Evolutionary conservation across 2,329 filamentous ascomycete species (phyloP), one percentile per base, ranked within the genome.

Genomic region (Knufia petricola): DNA sequence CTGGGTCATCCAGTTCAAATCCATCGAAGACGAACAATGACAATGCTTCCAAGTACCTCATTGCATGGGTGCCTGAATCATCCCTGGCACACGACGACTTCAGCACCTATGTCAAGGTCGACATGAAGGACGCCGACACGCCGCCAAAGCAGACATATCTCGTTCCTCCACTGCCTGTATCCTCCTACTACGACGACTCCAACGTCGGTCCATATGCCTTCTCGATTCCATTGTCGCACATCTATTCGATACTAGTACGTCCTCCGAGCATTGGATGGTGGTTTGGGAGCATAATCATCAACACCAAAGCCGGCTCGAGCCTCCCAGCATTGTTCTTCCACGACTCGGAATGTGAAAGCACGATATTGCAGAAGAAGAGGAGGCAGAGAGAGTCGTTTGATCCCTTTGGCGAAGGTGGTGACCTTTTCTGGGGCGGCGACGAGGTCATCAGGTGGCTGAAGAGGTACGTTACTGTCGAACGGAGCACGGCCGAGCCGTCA

Each of bases 311-410:
- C 0, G 94, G 94, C 2, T 89, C 96, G 63, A 92, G 86, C 63
- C 95, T 96, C 58, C 92, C 92, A 0, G 88, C 92, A 0, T 71
- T 98, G 1, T 98, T 98, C 69, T 98, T 98, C 69, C 92, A 98
- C 64, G 92, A 98, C 61, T 88, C 82, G 54, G 92, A 98, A 69
- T 98, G 92, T 61, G 85, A 95, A 67, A 94, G 85, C 46, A 98
- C 92, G 0, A 94, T 96, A 19, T 68, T 94, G 49, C 90, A 96
- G 66, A 87, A 94, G 69, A 94, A 92, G 74, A 87, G 83, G 67
- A 73, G 86, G 46, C 80, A 87, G 0, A 78, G 77, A 53, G 87
- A 95, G 58, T 86, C 73, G 37, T 96, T 98, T 60, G 88, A 95
- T 59, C 89, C 89, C 0, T 95, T 95, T 64, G 82, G 84, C 13